A percentile compares a stretch with the other conserved stretches of the same genome.
phyloP scores from a whole-genome alignment of 495 filamentous ascomycete species.

The Aspergillus cristatus region DNA sequence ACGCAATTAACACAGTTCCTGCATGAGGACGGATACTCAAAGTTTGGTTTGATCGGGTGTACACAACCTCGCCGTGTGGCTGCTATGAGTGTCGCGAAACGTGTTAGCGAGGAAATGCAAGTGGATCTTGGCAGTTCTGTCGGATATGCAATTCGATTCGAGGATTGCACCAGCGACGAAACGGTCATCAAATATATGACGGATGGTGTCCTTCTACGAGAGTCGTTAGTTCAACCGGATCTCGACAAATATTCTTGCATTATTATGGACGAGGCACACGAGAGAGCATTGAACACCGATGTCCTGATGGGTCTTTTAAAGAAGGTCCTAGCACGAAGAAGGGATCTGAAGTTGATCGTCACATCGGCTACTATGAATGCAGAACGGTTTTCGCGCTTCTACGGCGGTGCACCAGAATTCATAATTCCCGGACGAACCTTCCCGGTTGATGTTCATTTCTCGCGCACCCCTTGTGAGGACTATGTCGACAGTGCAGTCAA shows the following conservation, averaged over 20 bases:
- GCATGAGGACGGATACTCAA: conserved; percentile 86
- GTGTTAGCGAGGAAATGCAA: conserved; percentile 98
- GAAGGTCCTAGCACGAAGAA: conserved; percentile 81
- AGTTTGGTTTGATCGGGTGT: conserved; percentile 82
- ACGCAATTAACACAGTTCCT: conserved; percentile 95
- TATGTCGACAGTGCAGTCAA: conserved; percentile 97
- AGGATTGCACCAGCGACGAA: conserved; percentile 92
- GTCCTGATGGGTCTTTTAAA: conserved; percentile 97
- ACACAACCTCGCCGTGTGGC: conserved; percentile 93
- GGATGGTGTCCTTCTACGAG: conserved; percentile 88
- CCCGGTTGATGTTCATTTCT: conserved; percentile 93
- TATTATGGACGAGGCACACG: conserved; percentile 99
- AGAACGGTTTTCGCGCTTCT: conserved; percentile 92
- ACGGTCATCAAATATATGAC: conserved; percentile 99
- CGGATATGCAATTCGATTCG: conserved; percentile 97
- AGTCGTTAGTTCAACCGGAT: conserved; percentile 84
- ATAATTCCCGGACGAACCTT: conserved; percentile 96
- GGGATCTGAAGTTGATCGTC: conserved; percentile 93
- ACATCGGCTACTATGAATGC: conserved; percentile 99
- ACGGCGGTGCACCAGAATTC: conserved; percentile 95
- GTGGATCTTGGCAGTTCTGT: conserved; percentile 83
- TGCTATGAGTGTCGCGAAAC: conserved; percentile 97
- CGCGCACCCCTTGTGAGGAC: conserved; percentile 90
- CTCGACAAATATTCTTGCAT: conserved; percentile 96
- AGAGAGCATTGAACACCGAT: conserved; percentile 93